These are phyloP conservation scores for Aspergillus quadrilineatus DNA, from an alignment of 2,329 filamentous ascomycete genomes.

Conservation along the genomic window DNA sequence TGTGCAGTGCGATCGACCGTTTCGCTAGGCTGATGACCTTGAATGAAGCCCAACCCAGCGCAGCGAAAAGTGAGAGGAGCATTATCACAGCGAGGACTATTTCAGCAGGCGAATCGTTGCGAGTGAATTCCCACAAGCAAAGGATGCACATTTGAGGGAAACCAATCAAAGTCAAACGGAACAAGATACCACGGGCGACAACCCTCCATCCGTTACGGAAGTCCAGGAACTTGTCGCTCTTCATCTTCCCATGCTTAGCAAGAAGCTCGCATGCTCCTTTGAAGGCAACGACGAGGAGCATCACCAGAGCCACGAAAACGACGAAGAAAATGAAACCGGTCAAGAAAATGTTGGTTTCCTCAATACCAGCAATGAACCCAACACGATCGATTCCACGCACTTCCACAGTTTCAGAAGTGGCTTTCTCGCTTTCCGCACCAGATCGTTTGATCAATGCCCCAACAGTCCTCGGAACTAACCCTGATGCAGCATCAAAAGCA, in stretches of 20 bases:
- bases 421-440: constrained; percentile 51
- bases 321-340: constrained; percentile 88
- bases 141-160: constrained; percentile 89
- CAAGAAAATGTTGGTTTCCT: constrained; percentile 89
- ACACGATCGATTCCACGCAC: constrained; percentile 86
- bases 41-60: constrained; percentile 79
- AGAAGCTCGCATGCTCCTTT: constrained; percentile 77
- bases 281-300: constrained; percentile 71
- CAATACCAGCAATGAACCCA: constrained; percentile 79
- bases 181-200: constrained; percentile 89
- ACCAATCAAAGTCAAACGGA: constrained; percentile 84
- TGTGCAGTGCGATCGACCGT: constrained; percentile 85
- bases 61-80: constrained; percentile 74
- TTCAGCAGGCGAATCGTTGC: constrained; percentile 79
- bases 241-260: constrained; percentile 73
- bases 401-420: constrained; percentile 41
- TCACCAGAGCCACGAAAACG: constrained; percentile 73
- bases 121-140: constrained; percentile 90
- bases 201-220: constrained; percentile 94
- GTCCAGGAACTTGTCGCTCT: constrained; percentile 81
- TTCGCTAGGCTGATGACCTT: constrained; percentile 89
- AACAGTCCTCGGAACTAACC: neutral
- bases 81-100: constrained; percentile 87
- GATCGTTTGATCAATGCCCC: constrained; percentile 43
- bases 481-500: constrained; percentile 44